Evolutionary conservation across 2,329 filamentous ascomycete species (phyloP).

Genomic region (Beauveria scarabaeidicola): DNA sequence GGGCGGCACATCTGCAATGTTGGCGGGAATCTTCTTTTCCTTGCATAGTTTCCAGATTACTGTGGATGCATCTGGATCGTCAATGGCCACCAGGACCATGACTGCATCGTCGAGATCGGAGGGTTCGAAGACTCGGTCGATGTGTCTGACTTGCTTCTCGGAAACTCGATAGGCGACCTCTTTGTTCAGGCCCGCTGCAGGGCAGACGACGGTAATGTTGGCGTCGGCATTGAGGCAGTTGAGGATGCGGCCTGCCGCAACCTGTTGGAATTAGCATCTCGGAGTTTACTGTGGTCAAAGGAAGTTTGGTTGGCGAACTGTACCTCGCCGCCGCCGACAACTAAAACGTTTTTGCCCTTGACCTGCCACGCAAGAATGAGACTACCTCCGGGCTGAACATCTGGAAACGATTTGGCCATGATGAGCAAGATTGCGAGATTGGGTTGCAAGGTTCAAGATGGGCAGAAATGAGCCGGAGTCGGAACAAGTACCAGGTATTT

Average conservation of each 20-base stretch:
- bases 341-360: slow-evolving; percentile 77
- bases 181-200: slow-evolving; percentile 69
- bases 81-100: slow-evolving; percentile 90
- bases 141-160: slow-evolving; percentile 65
- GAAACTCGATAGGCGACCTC: slow-evolving; percentile 80
- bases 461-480: slow-evolving; percentile 5
- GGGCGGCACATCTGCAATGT: slow-evolving; percentile 92
- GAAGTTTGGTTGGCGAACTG: slow-evolving; percentile 18
- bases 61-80: slow-evolving; percentile 85
- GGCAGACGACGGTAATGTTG: slow-evolving; percentile 76
- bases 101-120: slow-evolving; percentile 72
- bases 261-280: slow-evolving; percentile 43
- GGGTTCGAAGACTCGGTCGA: slow-evolving; percentile 77
- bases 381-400: slow-evolving; percentile 83
- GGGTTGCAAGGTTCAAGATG: slow-evolving; percentile 3
- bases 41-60: slow-evolving; percentile 92
- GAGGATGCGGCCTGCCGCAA: slow-evolving; percentile 88
- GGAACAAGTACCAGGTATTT: background rate
- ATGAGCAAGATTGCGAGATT: slow-evolving; percentile 4
- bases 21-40: slow-evolving; percentile 72
- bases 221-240: slow-evolving; percentile 94
- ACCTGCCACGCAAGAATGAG: slow-evolving; percentile 95
- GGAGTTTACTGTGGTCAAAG: background rate
- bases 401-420: slow-evolving; percentile 53
- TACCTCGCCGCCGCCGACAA: slow-evolving; percentile 93